Evolutionary conservation across 805 yeast genomes (phyloP).

Genomic region (Saccharomyces eubayanus): DNA sequence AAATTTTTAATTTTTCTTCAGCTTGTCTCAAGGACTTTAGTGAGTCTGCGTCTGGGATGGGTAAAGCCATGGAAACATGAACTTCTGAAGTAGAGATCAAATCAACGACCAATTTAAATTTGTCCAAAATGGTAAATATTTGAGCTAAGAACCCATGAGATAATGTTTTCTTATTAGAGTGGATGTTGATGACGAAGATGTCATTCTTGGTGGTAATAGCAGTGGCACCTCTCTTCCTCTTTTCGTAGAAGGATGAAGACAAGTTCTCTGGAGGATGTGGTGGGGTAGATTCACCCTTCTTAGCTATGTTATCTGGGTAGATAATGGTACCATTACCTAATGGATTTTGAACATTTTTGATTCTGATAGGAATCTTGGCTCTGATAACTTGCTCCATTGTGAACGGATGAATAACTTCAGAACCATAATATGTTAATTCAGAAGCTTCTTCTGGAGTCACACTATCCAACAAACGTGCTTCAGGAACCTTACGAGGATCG

Average conservation of each 20-base stretch:
- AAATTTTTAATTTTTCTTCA: constrained; percentile 62
- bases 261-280: constrained; percentile 88
- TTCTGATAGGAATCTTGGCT: constrained; percentile 92
- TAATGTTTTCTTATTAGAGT: constrained; percentile 84
- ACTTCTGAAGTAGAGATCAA: constrained; percentile 95
- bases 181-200: constrained; percentile 85
- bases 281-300: constrained; percentile 83
- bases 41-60: constrained; percentile 60
- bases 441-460: constrained; percentile 99
- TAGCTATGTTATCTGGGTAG: constrained; percentile 82
- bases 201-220: constrained; percentile 94
- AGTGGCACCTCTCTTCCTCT: constrained; percentile 66
- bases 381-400: constrained; percentile 98
- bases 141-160: constrained; percentile 93
- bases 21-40: constrained; percentile 56
- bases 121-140: constrained; percentile 80
- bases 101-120: constrained; percentile 80
- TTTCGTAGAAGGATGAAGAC: constrained; percentile 33
- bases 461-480: constrained; percentile 72
- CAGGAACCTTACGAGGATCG: constrained; percentile 90
- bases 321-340: constrained; percentile 88
- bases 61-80: constrained; percentile 96
- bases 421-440: constrained; percentile 93
- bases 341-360: constrained; percentile 93
- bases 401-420: constrained; percentile 97